Base-by-base conservation (phyloP, 192 early-diverging fungal genomes). In the Chytriomyces confervae region DNA sequence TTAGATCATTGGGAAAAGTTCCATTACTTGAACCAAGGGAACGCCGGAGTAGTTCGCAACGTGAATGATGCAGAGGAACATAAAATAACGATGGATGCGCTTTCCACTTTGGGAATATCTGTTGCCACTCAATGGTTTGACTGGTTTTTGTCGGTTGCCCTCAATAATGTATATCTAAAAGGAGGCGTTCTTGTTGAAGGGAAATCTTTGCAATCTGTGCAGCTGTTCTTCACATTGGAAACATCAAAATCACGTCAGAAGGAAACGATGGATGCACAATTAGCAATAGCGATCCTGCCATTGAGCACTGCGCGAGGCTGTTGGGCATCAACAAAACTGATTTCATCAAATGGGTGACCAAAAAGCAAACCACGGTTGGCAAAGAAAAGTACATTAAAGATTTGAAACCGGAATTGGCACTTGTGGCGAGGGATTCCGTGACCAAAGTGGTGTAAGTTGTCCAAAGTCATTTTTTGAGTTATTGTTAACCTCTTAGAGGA, bases 51-150 rank as follows among this genome's bases (percentile, higher is more conserved):
- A 36, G 93, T 96, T 65, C 83, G 82, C 10, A 92, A 90, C 66
- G 93, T 97, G 11, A 91, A 97, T 77, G 95, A 97, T 85, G 91
- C 89, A 5, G 88, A 85, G 27, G 95, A 96, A 81, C 96, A 95
- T 72, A 88, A 89, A 50, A 87, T 86, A 27, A 97, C 95, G 5
- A 88, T 91, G 75, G 86, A 89, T 13, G 91, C 94, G 9, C 85
- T 97, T 53, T 89, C 90, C 7, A 91, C 88, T 8, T 89, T 97
- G 13, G 95, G 95, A 69, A 90, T 96, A 48, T 86, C 88, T 44
- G 86, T 89, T 49, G 85, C 89, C 57, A 81, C 83, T 53, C 95
- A 97, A 83, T 90, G 89, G 90, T 88, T 91, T 16, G 91, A 45
- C 53, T 20, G 47, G 47, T 69, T 48, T 43, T 69, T 69, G 27